phyloP scores from a whole-genome alignment of 129 eudicot genomes.

The Scalesia atractyloides region DNA sequence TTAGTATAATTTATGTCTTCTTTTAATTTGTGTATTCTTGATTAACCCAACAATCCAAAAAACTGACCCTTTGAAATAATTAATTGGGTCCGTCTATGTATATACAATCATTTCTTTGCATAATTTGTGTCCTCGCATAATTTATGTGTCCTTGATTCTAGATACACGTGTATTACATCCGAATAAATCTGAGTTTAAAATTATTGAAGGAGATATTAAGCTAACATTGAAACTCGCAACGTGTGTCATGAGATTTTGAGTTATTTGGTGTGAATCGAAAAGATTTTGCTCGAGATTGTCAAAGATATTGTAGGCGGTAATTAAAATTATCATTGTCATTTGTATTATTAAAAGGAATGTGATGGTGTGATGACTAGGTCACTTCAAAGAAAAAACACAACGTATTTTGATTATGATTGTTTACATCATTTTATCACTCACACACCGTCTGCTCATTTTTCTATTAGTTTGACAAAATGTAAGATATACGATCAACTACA shows the following conservation, averaged over 20 bases:
- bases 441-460: not conserved
- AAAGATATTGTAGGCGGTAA: not conserved
- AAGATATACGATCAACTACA: not conserved
- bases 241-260: not conserved
- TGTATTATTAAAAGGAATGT: not conserved
- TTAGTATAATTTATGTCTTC: too few species aligned
- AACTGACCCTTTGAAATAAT: too few species aligned
- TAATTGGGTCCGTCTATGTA: too few species aligned
- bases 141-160: too few species aligned
- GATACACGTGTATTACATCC: too few species aligned
- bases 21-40: too few species aligned
- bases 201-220: not conserved
- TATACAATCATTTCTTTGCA: too few species aligned
- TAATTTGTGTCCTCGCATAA: too few species aligned
- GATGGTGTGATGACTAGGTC: not conserved
- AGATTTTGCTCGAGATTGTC: not conserved
- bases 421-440: not conserved
- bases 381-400: not conserved
- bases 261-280: slow-evolving; percentile 1
- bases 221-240: not conserved
- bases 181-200: too few species aligned
- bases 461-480: not conserved
- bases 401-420: not conserved
- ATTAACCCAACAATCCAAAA: too few species aligned
- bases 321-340: not conserved